Evolutionary conservation across 2,329 filamentous ascomycete species (phyloP), one percentile per base, ranked within the genome.

Genomic region (Daldinia eschscholtzii): DNA sequence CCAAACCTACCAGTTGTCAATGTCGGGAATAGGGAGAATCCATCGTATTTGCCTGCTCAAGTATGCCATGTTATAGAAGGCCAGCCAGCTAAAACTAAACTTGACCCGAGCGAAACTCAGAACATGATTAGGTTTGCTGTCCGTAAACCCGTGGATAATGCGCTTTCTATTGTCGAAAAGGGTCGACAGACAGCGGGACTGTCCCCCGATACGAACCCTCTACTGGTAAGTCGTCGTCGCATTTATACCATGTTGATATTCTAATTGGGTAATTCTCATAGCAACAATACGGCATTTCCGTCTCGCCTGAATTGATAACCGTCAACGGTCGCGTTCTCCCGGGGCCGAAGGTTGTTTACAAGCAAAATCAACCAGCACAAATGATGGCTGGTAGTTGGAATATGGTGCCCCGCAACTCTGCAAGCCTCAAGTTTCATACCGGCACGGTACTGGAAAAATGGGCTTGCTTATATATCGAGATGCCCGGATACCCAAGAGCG

Each of bases 91-190:
- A 83, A 81, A 6, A 76, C 80, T 1, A 83, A 85, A 67, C 81
- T 92, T 4, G 81, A 78, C 20, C 79, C 83, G 0, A 72, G 78
- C 0, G 88, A 92, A 73, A 90, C 88, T 0, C 76, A 81, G 1
- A 70, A 82, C 1, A 91, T 92, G 88, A 86, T 92, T 44, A 76
- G 72, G 0, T 90, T 91, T 72, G 88, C 90, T 4, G 87, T 89
- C 18, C 83, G 87, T 13, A 77, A 74, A 2, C 90, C 90, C 0
- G 80, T 79, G 3, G 77, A 82, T 15, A 92, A 91, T 74, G 87
- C 86, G 0, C 72, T 79, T 6, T 86, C 85, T 0, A 91, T 92
- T 68, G 79, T 83, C 4, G 79, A 74, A 0, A 80, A 83, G 6
- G 88, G 87, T 0, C 75, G 84, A n/a, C 65, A 73, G 3, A 80